Evolutionary conservation across 2,329 filamentous ascomycete genomes (phyloP).

Genomic region (Aspergillus sp.): DNA sequence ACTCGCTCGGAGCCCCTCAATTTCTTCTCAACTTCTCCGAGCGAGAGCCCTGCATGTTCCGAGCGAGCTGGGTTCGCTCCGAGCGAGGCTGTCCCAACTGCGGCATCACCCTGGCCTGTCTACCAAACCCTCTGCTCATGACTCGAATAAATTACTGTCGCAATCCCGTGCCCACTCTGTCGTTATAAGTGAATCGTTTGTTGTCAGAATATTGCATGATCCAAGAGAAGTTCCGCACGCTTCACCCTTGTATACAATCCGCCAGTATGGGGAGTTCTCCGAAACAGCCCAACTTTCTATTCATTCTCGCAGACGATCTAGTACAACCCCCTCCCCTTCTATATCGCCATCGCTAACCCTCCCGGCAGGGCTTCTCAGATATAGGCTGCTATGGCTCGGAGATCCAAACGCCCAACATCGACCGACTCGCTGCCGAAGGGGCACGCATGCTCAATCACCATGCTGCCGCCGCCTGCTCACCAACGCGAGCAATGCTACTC

Average conservation of each 20-base stretch:
- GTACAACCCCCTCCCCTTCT: background rate
- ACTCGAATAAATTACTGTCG: too few relatives aligned
- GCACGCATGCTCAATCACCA: constrained; percentile 61
- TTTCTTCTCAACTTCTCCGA: background rate
- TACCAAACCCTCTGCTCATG: too few relatives aligned
- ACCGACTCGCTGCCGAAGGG: constrained; percentile 44
- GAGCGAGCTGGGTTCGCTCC: background rate
- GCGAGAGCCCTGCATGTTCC: background rate
- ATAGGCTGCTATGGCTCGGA: constrained; percentile 56
- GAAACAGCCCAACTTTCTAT: constrained; percentile 24
- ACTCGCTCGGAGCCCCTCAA: background rate
- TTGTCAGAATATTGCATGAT: too few relatives aligned
- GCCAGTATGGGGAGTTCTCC: background rate
- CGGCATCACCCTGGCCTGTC: too few relatives aligned
- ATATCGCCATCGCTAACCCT: background rate
- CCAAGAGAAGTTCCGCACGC: too few relatives aligned
- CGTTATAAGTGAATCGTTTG: too few relatives aligned
- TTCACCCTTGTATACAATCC: background rate
- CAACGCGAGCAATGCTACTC: constrained; percentile 36
- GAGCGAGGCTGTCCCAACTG: background rate
- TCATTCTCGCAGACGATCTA: constrained; percentile 43
- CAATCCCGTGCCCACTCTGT: too few relatives aligned
- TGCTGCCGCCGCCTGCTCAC: constrained; percentile 59
- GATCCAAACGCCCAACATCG: constrained; percentile 56
- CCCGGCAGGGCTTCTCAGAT: constrained; percentile 48